Evolutionary conservation across 257 asterid species (phyloP).

Genomic region (Solanum habrochaites): DNA sequence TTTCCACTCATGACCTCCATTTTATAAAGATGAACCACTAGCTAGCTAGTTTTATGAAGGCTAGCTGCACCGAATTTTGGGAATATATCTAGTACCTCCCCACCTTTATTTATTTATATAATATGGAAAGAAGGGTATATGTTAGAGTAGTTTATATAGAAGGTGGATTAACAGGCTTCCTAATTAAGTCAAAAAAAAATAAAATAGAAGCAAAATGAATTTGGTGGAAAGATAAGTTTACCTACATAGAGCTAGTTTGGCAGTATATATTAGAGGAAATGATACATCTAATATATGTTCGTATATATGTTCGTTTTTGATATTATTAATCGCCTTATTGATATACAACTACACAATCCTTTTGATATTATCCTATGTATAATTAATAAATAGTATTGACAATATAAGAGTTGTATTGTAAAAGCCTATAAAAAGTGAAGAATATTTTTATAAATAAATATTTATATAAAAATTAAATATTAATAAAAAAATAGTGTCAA

Average conservation of each 20-base stretch:
- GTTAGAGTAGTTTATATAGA: background rate
- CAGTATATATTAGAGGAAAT: background rate
- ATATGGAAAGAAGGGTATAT: background rate
- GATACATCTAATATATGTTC: background rate
- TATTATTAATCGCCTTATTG: background rate
- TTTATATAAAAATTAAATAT: background rate
- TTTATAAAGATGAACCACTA: background rate
- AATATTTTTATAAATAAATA: background rate
- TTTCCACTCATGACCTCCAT: background rate
- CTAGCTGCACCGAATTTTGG: background rate
- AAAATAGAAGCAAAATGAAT: background rate
- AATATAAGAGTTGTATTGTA: background rate
- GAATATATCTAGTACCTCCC: background rate
- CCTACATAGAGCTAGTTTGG: background rate
- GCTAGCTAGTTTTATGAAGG: background rate
- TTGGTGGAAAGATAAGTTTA: background rate
- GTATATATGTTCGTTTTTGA: background rate
- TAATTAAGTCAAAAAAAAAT: background rate
- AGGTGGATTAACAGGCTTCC: background rate
- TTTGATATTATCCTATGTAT: too few species aligned
- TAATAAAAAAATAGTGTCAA: background rate
- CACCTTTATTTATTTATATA: background rate
- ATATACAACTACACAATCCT: background rate
- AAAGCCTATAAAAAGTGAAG: fast-evolving
- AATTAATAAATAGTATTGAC: background rate